Evolutionary conservation across 306 rosid species (phyloP).

Genomic region (Leucaena leucocephala): DNA sequence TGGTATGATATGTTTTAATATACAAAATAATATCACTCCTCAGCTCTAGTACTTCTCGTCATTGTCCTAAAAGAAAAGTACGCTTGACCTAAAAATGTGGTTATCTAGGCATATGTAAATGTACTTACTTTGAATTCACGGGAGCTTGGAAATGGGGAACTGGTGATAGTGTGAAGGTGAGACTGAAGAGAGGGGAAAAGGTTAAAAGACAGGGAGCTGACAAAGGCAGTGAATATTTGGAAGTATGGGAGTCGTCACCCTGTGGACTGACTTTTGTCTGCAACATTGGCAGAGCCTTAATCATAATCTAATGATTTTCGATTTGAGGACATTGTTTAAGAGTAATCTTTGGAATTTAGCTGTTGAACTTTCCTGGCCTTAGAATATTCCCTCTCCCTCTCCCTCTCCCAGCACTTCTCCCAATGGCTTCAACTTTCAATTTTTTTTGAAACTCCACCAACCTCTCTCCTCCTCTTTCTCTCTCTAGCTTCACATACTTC

Average conservation of each 20-base stretch:
- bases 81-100: conserved; percentile 36
- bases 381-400: conserved; percentile 79
- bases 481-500: neutral
- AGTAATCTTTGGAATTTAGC: conserved; percentile 71
- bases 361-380: conserved; percentile 74
- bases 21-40: too few species aligned
- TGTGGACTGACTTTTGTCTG: conserved; percentile 90
- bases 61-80: neutral
- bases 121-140: conserved; percentile 32
- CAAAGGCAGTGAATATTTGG: conserved; percentile 96
- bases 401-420: conserved; percentile 15
- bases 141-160: conserved; percentile 11
- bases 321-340: conserved; percentile 67
- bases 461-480: conserved; percentile 35
- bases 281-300: conserved; percentile 50
- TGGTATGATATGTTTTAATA: too few species aligned
- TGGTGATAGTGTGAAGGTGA: too few species aligned
- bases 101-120: neutral
- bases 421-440: conserved; percentile 76
- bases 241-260: conserved; percentile 76
- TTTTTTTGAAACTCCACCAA: conserved; percentile 33
- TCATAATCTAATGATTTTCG: conserved; percentile 89
- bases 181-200: conserved; percentile 9
- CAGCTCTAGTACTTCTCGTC: too few species aligned
- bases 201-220: conserved; percentile 64